Evolutionary conservation across 805 yeast genomes (phyloP), one percentile per base, ranked within the genome.

Genomic region (Cyberlindnera amylophila): DNA sequence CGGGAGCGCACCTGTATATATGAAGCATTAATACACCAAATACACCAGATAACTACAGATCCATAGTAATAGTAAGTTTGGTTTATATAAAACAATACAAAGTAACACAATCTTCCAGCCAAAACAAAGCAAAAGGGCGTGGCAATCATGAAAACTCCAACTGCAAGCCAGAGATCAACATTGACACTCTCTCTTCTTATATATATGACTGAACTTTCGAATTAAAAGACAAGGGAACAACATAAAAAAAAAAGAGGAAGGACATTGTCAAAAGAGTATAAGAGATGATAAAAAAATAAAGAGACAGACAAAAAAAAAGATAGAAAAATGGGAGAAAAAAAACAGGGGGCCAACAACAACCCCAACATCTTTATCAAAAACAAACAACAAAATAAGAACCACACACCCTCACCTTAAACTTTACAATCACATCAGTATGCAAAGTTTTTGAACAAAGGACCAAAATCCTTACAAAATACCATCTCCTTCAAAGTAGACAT

Each of bases 391-490:
- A 24, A 35, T 2, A 10, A 29, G 17, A 13, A 21, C 16, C 18
- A 33, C 28, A 11, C 18, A 21, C 17, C 11, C 14, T 15, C 19
- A 14, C 17, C 17, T 30, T 30, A 6, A 15, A 30, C 11, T 6
- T 16, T 30, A 13, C 17, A 16, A 30, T 10, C 18, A 30, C 32
- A 30, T 38, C 33, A 44, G 18, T 30, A 44, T 11, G 35, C 26
- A 27, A 23, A 37, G 34, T 41, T 34, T 26, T 44, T 40, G 32
- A 44, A 40, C 45, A 48, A 10, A 7, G 52, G 40, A 15, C 45
- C 45, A 32, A 56, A 56, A 38, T 56, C 60, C 28, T 49, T 56
- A 14, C 53, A 37, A 27, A 56, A 54, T 6, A 42, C 51, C 31
- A 43, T 39, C 36, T 49, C 55, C 39, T 48, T 51, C 27, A 52